Base-by-base conservation (phyloP, 441 rosid genomes). In the Gossypium gossypioides region DNA sequence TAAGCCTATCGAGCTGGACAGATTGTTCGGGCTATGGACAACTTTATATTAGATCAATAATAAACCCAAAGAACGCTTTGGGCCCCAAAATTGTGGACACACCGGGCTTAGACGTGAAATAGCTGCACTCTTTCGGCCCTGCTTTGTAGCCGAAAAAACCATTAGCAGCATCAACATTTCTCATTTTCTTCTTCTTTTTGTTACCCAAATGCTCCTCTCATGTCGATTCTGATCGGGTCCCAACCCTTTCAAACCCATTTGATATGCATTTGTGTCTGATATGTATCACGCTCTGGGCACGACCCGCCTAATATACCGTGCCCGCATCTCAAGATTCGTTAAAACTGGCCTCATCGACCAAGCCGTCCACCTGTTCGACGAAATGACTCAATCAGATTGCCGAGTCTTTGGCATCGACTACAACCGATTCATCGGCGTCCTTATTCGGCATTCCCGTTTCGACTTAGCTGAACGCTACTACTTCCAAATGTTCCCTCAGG, bases 211-310 rank as follows among this genome's bases (percentile, higher is more conserved):
- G 62, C 50, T 69, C 48, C 51, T 34, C 32, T 9, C 7, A 6
- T 44, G 40, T 69, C 3, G 62, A 69, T 34, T 69, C 51, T 54
- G 48, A 0, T 15, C 16, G 59, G 48, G 16, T 29, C n/a, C 2
- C 25, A 15, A 3, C 27, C 70, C 70, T 5, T 7, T n/a, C 40
- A 68, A 27, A 50, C 29, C 77, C 73, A 50, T 44, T 62, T 83
- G 92, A 81, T 83, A 89, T 91, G 96, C 82, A 52, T 82, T 73
- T 82, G 80, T 2, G 71, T 73, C 82, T 87, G 96, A 89, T 82
- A 94, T 94, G 99, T 83, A 84, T 88, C 87, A 83, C 76, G 82
- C 85, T 74, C 86, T 89, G 84, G 97, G 96, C 84, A 88, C 88
- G 6, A 78, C 82, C 78, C 97, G 99, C 93, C 96, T 84, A 34